Evolutionary conservation across 1,284 basidiomycete genomes (phyloP).

Genomic region (Neonothopanus nambi): DNA sequence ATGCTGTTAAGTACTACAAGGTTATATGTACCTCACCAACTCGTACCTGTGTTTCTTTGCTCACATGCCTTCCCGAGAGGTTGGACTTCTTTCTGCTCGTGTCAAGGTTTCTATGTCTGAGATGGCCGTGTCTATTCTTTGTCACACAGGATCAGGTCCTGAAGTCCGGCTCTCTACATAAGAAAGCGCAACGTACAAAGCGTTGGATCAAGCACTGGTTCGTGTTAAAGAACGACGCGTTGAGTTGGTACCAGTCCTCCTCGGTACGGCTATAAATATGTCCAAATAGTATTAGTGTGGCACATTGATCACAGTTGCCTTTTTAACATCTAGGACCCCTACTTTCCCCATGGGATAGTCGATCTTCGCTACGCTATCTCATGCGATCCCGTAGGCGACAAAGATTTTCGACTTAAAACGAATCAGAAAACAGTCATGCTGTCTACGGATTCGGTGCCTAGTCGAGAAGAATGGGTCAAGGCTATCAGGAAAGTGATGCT

Average conservation of each 20-base stretch:
- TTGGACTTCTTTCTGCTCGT: slow-evolving; percentile 31
- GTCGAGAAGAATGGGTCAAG: slow-evolving; percentile 92
- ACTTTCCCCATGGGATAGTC: slow-evolving; percentile 94
- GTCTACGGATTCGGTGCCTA: slow-evolving; percentile 77
- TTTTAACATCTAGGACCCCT: slow-evolving; percentile 89
- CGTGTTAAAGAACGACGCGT: slow-evolving; percentile 87
- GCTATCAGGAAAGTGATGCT: slow-evolving; percentile 90
- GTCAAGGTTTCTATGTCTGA: background rate
- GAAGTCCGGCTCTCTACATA: slow-evolving; percentile 83
- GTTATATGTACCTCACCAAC: slow-evolving; percentile 94
- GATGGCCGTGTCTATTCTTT: slow-evolving; percentile 1
- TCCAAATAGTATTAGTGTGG: too few relatives aligned
- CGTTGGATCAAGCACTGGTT: slow-evolving; percentile 95
- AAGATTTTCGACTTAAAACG: slow-evolving; percentile 77
- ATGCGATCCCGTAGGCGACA: slow-evolving; percentile 78
- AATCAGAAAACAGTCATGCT: slow-evolving; percentile 76
- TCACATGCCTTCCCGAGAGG: slow-evolving; percentile 88
- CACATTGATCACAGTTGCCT: too few relatives aligned
- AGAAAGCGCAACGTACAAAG: slow-evolving; percentile 84
- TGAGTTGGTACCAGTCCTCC: slow-evolving; percentile 95
- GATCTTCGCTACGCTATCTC: slow-evolving; percentile 90
- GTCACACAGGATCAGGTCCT: slow-evolving; percentile 73
- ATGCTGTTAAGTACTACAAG: slow-evolving; percentile 75
- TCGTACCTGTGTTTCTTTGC: slow-evolving; percentile 96
- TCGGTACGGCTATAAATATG: slow-evolving; percentile 39